Percentiles rank a stretch among this genome's conserved stretches.
phyloP scores from a whole-genome alignment of 139 green algal species.

The Pseudopediastrum boryanum region DNA sequence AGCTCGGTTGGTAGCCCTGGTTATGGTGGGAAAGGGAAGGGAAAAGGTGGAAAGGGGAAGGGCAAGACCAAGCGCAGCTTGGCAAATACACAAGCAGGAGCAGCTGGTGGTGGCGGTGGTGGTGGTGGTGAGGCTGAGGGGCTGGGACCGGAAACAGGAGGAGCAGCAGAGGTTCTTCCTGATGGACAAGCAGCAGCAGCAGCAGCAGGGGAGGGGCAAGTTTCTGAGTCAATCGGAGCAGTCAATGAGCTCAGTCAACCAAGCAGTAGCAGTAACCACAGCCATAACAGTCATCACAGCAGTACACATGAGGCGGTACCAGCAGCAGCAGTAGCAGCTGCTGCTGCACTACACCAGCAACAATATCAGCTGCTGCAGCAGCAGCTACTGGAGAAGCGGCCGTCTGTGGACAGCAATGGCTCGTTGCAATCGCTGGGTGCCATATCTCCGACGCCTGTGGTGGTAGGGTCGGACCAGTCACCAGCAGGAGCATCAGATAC shows the following conservation, averaged over 20 bases:
- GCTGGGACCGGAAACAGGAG: constrained; percentile 5
- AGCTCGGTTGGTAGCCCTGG: background rate
- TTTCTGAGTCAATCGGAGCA: background rate
- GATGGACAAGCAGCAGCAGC: background rate
- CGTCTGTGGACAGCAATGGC: background rate
- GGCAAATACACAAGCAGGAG: background rate
- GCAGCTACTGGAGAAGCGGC: background rate
- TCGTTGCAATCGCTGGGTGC: too few relatives aligned
- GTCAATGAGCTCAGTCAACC: background rate
- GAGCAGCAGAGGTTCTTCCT: background rate
- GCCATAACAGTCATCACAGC: background rate
- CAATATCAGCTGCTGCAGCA: background rate
- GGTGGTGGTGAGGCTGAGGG: too few relatives aligned
- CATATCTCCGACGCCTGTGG: too few relatives aligned
- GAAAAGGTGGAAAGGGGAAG: constrained; percentile 18
- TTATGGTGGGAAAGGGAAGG: background rate
- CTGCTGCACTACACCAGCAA: background rate
- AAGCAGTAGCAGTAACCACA: constrained; percentile 1
- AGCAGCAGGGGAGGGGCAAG: background rate
- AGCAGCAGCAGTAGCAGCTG: constrained; percentile 30
- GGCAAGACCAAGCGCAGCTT: constrained; percentile 10
- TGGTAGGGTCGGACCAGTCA: too few relatives aligned
- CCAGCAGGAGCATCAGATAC: background rate
- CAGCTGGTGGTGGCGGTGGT: background rate
- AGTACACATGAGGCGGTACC: background rate